Base-by-base conservation (phyloP, 2,329 filamentous ascomycete species). In the Talaromyces amestolkiae region DNA sequence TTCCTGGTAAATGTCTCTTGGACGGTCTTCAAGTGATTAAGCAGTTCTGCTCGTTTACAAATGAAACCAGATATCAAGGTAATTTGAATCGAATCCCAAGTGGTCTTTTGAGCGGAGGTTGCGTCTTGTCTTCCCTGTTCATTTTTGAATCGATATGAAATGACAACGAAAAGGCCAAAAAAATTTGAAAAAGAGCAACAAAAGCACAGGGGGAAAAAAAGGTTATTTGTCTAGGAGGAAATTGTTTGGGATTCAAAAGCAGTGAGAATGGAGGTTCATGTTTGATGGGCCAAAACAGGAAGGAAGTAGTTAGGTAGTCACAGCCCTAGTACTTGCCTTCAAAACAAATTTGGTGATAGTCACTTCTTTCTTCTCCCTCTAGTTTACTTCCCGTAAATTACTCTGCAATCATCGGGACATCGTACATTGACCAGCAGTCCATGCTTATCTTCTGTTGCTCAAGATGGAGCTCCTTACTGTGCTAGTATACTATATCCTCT, bases 241-340 rank as follows among this genome's bases (percentile, higher is more conserved):
- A 56, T 5, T 39, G 53, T 56, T 11, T 22, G 11, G 10, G 9
- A 22, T 9, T 15, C 31, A 35, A 24, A 24, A 9, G 33, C n/a
- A 56, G 9, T 22, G 49, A 54, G 7, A 33, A 37, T 15, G 15
- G n/a, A 13, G 33, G 33, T 8, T 39, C n/a, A 37, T 13, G 31
- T 33, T 10, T 7, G 43, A 22, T 27, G 7, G 37, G 37, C 2
- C 7, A 58, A 41, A 17, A 35, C 8, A 31, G 58, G 35, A 64
- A 53, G 45, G 63, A 49, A 39, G 35, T 47, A 4, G 2, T 56
- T 22, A 5, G 33, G 53, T 37, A 56, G n/a, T 56, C 31, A 15
- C 51, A 56, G 9, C 33, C 33, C 11, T 15, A 13, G 49, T 37
- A 63, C 53, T 54, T 66, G 43, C 60, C 64, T 54, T 27, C 33